These are phyloP conservation scores for Apocynum venetum DNA, from an alignment of 257 asterid genomes.

Conservation along the genomic window DNA sequence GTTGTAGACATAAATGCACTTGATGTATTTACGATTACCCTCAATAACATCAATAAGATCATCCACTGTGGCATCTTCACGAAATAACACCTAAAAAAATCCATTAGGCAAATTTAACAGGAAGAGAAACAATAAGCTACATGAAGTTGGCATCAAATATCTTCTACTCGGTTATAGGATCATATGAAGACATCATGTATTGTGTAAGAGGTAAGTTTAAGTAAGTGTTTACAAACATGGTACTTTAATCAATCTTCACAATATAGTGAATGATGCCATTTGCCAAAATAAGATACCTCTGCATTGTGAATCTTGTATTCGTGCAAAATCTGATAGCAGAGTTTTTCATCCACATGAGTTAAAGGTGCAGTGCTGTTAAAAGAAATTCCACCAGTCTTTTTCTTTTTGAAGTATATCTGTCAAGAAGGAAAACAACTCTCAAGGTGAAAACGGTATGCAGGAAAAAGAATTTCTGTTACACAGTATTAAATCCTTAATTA, in stretches of 20 bases:
- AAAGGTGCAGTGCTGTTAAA: conserved; percentile 81
- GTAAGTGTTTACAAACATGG: background rate
- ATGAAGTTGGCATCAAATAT: background rate
- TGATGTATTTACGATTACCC: conserved; percentile 96
- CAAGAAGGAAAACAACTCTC: conserved; percentile 21
- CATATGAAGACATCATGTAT: background rate
- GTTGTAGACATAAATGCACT: conserved; percentile 94
- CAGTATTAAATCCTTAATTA: background rate
- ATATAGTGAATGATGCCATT: background rate
- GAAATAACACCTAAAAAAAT: conserved; percentile 67
- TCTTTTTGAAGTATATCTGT: conserved; percentile 96
- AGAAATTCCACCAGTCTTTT: conserved; percentile 96
- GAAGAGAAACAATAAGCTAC: background rate
- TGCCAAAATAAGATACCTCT: conserved; percentile 54
- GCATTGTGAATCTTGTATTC: conserved; percentile 99
- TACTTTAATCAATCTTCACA: background rate
- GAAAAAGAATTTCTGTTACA: background rate
- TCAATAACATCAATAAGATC: conserved; percentile 96
- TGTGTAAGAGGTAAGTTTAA: background rate
- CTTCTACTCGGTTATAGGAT: background rate
- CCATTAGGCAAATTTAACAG: background rate
- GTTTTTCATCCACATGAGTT: conserved; percentile 97
- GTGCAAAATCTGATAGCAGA: conserved; percentile 94
- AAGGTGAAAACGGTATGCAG: background rate
- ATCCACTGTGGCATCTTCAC: conserved; percentile 99